phyloP scores from a whole-genome alignment of 2,329 filamentous ascomycete genomes.

The Beauveria sp. region DNA sequence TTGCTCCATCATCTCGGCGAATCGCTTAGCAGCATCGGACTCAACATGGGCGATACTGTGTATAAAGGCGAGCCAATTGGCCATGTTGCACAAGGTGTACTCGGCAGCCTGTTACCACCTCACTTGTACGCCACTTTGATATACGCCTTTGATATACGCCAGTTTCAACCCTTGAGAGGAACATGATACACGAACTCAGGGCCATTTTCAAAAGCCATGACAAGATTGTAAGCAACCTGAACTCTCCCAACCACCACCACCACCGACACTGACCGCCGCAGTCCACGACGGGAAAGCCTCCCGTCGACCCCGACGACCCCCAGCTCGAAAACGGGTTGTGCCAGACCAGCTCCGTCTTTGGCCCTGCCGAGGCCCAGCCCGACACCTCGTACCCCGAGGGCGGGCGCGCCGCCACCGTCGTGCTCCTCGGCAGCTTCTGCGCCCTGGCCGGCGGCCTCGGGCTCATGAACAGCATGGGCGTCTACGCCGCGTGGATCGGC shows the following conservation, averaged over 20 bases:
- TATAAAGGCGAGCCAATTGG: not conserved
- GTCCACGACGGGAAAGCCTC: not conserved
- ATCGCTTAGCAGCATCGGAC: not conserved
- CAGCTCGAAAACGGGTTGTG: constrained; percentile 1
- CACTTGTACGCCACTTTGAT: not conserved
- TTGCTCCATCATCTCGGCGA: not conserved
- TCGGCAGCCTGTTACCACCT: not conserved
- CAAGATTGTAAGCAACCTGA: not conserved
- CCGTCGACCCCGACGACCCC: not conserved
- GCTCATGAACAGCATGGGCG: constrained; percentile 55
- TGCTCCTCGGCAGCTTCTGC: constrained; percentile 58
- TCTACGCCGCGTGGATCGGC: constrained; percentile 57
- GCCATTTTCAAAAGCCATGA: not conserved
- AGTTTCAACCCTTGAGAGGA: not conserved
- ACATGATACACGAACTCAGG: not conserved
- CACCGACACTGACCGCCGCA: not conserved
- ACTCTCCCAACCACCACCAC: not conserved
- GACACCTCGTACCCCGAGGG: constrained; percentile 56
- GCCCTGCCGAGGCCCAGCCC: not conserved
- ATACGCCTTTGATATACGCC: not conserved
- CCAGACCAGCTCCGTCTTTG: constrained; percentile 4
- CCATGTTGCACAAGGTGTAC: not conserved
- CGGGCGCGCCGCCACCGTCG: constrained; percentile 54
- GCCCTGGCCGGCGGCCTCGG: constrained; percentile 55
- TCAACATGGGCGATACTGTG: not conserved